Evolutionary conservation across 208 protist genomes (phyloP).

Genomic region (Balamuthia mandrillaris): DNA sequence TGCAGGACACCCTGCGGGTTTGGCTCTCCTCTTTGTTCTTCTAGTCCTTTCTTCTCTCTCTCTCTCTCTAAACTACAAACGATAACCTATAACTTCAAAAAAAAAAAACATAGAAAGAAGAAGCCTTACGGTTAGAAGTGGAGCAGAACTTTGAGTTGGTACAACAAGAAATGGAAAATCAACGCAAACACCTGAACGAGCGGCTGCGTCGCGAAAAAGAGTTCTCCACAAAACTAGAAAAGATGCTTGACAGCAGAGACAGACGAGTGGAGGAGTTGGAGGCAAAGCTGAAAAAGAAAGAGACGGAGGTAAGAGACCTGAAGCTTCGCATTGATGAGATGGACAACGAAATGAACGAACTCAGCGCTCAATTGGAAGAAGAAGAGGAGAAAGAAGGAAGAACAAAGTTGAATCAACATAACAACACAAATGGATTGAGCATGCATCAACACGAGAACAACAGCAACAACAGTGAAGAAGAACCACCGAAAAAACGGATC

Average conservation of each 20-base stretch:
- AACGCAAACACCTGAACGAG: not conserved
- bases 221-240: not conserved
- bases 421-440: too few relatives aligned
- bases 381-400: too few relatives aligned
- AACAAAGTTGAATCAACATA: too few relatives aligned
- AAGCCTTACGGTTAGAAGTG: not conserved
- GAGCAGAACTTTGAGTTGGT: constrained; percentile 26
- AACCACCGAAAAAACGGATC: too few relatives aligned
- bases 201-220: constrained; percentile 16
- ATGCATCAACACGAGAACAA: too few relatives aligned
- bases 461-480: too few relatives aligned
- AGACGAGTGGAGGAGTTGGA: too few relatives aligned
- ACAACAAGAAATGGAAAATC: constrained; percentile 29
- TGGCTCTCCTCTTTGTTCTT: not conserved
- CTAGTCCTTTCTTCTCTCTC: not conserved
- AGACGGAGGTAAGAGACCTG: too few relatives aligned
- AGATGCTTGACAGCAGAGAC: constrained; percentile 4
- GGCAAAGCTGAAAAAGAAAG: too few relatives aligned
- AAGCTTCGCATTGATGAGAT: too few relatives aligned
- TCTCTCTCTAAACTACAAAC: not conserved
- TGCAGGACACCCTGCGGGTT: constrained; percentile 27
- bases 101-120: not conserved
- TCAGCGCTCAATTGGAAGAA: too few relatives aligned
- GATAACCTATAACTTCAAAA: not conserved
- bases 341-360: too few relatives aligned